Evolutionary conservation across 2,329 filamentous ascomycete species (phyloP).

Genomic region (Tolypocladium paradoxum): DNA sequence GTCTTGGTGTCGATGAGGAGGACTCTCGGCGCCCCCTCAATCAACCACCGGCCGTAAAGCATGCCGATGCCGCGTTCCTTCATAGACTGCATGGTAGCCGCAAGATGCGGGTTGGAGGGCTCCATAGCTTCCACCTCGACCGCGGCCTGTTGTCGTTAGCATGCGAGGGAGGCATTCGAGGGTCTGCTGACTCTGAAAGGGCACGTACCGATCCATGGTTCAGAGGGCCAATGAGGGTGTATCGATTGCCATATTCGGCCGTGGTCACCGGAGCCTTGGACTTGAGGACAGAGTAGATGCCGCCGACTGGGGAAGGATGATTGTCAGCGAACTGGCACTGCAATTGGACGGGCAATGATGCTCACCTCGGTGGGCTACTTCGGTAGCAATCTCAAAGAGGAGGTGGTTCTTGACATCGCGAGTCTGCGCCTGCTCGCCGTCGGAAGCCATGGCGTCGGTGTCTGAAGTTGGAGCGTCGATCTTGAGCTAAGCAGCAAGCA

Average conservation of each 20-base stretch:
- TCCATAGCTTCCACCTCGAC: conserved; percentile 94
- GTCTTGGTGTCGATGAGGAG: conserved; percentile 92
- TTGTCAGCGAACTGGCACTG: conserved; percentile 6
- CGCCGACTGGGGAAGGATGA: conserved; percentile 57
- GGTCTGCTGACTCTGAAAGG: not conserved
- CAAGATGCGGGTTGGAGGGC: conserved; percentile 68
- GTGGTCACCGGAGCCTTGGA: conserved; percentile 97
- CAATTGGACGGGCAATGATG: conserved; percentile 4
- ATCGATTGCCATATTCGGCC: conserved; percentile 95
- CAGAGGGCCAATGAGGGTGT: conserved; percentile 88
- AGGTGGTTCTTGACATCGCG: conserved; percentile 88
- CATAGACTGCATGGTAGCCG: conserved; percentile 84
- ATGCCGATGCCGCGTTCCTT: conserved; percentile 81
- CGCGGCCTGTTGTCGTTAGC: conserved; percentile 52
- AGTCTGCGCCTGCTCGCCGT: conserved; percentile 27
- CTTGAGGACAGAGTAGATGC: conserved; percentile 98
- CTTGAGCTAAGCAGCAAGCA: not conserved
- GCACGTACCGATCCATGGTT: conserved; percentile 73
- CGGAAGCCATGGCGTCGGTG: conserved; percentile 32
- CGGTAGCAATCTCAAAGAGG: conserved; percentile 93
- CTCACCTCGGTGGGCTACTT: conserved; percentile 90
- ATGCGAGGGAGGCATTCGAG: not conserved
- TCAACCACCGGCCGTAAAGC: conserved; percentile 92
- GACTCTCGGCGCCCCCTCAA: conserved; percentile 89
- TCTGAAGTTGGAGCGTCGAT: conserved; percentile 1